Base-by-base conservation (phyloP, 768 basidiomycete species). In the Boletus rubroflammeus region DNA sequence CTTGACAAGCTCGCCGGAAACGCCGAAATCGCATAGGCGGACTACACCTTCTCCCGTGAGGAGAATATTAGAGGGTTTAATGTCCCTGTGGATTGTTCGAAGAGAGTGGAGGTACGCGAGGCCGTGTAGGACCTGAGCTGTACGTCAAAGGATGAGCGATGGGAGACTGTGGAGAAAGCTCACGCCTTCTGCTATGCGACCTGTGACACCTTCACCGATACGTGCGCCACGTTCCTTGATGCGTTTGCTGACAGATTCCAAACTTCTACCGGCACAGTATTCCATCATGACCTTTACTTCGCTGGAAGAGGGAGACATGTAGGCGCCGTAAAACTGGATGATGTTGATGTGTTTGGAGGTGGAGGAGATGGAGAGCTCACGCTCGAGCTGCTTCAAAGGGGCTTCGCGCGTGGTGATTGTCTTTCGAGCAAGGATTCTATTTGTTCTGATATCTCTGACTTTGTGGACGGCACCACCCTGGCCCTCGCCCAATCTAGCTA, bases 201-300 rank as follows among this genome's bases (percentile, higher is more conserved):
- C 95, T 13, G 93, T 85, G 42, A 98, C 90, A 69, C 81, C 83
- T 75, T 96, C 93, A 41, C 88, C 85, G 50, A 94, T 88, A 28
- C 91, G 77, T 19, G 81, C 90, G 31, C 86, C 84, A 44, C 83
- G 79, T 56, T 89, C 84, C 64, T 85, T 86, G 73, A 94, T 87
- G 54, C 86, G 85, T 67, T 88, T 85, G 47, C 92, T 88, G 36
- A 98, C 85, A 21, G 87, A 80, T 68, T 99, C 97, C 57, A 99
- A 76, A 62, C 90, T 93, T 42, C 92, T 86, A 21, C 91, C 93
- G 64, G 93, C 90, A 69, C 90, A 73, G 62, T 74, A 85, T 68
- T 99, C 97, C 89, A 98, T 95, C 63, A 94, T 78, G 61, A 99
- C 90, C 69, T 95, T 95, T 63, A 99, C 86, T 72, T 98, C 95